Evolutionary conservation across 768 basidiomycete genomes (phyloP).

Genomic region (Hericium erinaceus): DNA sequence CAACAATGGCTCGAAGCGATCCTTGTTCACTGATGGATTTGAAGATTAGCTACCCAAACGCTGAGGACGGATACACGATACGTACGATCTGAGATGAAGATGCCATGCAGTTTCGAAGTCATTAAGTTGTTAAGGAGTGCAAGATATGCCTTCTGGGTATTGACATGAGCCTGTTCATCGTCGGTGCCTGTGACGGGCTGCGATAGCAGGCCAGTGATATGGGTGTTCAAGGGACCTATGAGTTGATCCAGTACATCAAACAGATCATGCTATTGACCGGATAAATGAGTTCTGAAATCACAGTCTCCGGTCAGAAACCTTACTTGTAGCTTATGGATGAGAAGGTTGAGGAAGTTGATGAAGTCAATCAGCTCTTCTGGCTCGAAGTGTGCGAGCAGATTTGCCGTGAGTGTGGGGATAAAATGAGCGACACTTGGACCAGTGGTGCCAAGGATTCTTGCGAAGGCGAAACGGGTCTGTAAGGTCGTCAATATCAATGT

Average conservation of each 20-base stretch:
- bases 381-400: slow-evolving; percentile 87
- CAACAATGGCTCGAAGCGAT: slow-evolving; percentile 62
- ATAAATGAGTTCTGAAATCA: not conserved
- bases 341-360: slow-evolving; percentile 86
- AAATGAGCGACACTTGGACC: slow-evolving; percentile 80
- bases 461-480: slow-evolving; percentile 89
- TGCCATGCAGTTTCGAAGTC: slow-evolving; percentile 66
- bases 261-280: slow-evolving; percentile 56
- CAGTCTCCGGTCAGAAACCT: not conserved
- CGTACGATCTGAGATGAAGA: slow-evolving; percentile 85
- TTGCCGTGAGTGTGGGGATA: slow-evolving; percentile 83
- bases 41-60: not conserved
- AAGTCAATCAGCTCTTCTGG: slow-evolving; percentile 91
- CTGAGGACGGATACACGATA: slow-evolving; percentile 5
- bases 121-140: slow-evolving; percentile 73
- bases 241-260: slow-evolving; percentile 86
- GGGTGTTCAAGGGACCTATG: slow-evolving; percentile 74
- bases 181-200: slow-evolving; percentile 83
- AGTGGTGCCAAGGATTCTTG: slow-evolving; percentile 83
- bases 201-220: slow-evolving; percentile 72
- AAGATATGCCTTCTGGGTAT: slow-evolving; percentile 87
- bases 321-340: slow-evolving; percentile 89
- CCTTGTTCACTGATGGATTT: slow-evolving; percentile 50
- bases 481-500: slow-evolving; percentile 1
- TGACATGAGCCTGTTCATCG: slow-evolving; percentile 65